phyloP scores from a whole-genome alignment of 345 rosid species.

The Turnera subulata region DNA sequence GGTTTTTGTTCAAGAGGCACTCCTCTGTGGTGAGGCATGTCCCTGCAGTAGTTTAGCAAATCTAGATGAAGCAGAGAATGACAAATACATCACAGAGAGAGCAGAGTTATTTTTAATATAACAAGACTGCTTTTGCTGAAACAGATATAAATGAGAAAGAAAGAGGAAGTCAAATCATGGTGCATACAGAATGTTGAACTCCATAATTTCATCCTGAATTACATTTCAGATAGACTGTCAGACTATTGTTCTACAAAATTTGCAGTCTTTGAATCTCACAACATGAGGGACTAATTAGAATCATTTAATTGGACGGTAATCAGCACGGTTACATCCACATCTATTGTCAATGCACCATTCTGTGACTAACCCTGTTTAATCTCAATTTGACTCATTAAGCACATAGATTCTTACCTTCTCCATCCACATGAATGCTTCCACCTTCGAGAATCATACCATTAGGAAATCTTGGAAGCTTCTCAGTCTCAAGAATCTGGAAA shows the following conservation, averaged over 20 bases:
- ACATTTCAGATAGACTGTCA: too few species aligned
- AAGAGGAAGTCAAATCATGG: too few species aligned
- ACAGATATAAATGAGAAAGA: not conserved
- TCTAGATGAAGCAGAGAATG: constrained; percentile 4
- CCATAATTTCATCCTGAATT: too few species aligned
- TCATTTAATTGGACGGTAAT: too few species aligned
- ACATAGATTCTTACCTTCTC: constrained; percentile 58
- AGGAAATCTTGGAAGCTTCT: constrained; percentile 67
- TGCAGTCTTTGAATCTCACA: too few species aligned
- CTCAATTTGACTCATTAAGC: too few species aligned
- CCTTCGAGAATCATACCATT: constrained; percentile 88
- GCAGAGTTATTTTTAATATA: not conserved
- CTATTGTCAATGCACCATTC: too few species aligned
- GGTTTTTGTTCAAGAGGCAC: constrained; percentile 81
- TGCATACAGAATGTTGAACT: too few species aligned
- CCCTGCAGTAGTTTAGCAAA: constrained; percentile 38
- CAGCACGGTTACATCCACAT: too few species aligned
- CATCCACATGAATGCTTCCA: constrained; percentile 98
- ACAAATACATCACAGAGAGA: not conserved
- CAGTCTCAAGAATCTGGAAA: constrained; percentile 62
- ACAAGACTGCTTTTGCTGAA: not conserved
- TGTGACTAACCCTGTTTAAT: too few species aligned
- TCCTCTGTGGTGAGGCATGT: constrained; percentile 93
- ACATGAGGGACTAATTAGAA: too few species aligned
- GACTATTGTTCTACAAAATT: too few species aligned